A percentile compares a stretch with the other conserved stretches of the same genome.
These are phyloP conservation scores for Arthrocladium fulminans DNA, from an alignment of 2,329 filamentous ascomycete genomes.

Conservation along the genomic window DNA sequence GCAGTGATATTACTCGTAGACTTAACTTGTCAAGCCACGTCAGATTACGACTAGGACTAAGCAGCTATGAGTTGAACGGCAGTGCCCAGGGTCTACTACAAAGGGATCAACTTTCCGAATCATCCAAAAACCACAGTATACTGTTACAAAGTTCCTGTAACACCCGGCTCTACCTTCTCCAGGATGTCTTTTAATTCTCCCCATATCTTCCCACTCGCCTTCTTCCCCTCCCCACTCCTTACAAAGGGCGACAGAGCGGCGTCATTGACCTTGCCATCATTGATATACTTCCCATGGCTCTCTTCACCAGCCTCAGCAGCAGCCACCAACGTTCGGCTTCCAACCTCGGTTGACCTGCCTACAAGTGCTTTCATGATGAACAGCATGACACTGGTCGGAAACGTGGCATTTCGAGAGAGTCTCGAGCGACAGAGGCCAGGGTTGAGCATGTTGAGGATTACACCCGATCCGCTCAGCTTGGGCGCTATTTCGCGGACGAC, in stretches of 20 bases:
- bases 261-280: slow-evolving; percentile 1
- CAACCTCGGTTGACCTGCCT: slow-evolving; percentile 6
- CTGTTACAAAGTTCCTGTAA: slow-evolving; percentile 1
- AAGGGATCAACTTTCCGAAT: too few species aligned
- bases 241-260: slow-evolving; percentile 1
- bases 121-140: too few species aligned
- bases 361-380: slow-evolving; percentile 5
- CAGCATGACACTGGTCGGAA: not conserved
- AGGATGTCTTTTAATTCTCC: slow-evolving; percentile 3
- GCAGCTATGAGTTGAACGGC: too few species aligned
- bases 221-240: slow-evolving; percentile 5
- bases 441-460: slow-evolving; percentile 22
- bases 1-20: too few species aligned
- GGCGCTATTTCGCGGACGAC: slow-evolving; percentile 17
- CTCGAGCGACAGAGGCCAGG: slow-evolving; percentile 21
- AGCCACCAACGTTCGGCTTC: slow-evolving; percentile 4
- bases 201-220: slow-evolving; percentile 3
- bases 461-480: slow-evolving; percentile 3
- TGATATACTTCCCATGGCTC: slow-evolving; percentile 8
- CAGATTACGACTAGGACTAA: too few species aligned
- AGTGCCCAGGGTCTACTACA: too few species aligned
- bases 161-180: slow-evolving; percentile 9
- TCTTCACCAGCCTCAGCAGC: not conserved
- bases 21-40: too few species aligned
- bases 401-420: slow-evolving; percentile 10